phyloP scores from a whole-genome alignment of 73 alveolate genomes.

The Loxodes magnus region DNA sequence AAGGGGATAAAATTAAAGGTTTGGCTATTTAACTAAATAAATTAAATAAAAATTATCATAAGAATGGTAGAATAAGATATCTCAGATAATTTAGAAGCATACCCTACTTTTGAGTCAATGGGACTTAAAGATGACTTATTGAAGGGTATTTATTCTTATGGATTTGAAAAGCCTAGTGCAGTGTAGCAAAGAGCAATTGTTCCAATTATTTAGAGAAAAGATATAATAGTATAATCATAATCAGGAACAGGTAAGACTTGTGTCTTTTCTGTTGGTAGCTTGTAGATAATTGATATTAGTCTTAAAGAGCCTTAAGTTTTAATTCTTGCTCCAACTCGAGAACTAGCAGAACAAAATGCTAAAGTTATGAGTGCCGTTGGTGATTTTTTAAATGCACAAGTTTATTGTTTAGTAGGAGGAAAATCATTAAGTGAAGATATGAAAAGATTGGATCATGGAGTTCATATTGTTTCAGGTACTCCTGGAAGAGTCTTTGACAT shows the following conservation, averaged over 20 bases:
- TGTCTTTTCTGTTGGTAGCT: slow-evolving; percentile 89
- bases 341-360: slow-evolving; percentile 80
- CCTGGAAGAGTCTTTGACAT: slow-evolving; percentile 94
- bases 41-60: too few species aligned
- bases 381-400: slow-evolving; percentile 77
- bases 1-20: too few species aligned
- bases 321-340: slow-evolving; percentile 84
- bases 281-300: slow-evolving; percentile 61
- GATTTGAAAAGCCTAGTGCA: slow-evolving; percentile 93
- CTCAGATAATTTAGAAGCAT: slow-evolving; percentile 63
- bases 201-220: slow-evolving; percentile 79
- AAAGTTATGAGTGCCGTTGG: slow-evolving; percentile 86
- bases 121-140: slow-evolving; percentile 79
- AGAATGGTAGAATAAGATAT: slow-evolving; percentile 48
- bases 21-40: too few species aligned
- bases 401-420: slow-evolving; percentile 94
- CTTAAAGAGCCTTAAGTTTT: slow-evolving; percentile 75
- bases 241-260: slow-evolving; percentile 98
- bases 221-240: slow-evolving; percentile 69
- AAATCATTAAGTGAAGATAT: slow-evolving; percentile 89
- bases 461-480: slow-evolving; percentile 92
- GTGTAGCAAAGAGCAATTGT: slow-evolving; percentile 90
- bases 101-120: slow-evolving; percentile 72
- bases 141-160: slow-evolving; percentile 89
- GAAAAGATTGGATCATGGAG: slow-evolving; percentile 88